Conservation (phyloP, 139 green algal species). For the Ettlia oleoabundans region DNA sequence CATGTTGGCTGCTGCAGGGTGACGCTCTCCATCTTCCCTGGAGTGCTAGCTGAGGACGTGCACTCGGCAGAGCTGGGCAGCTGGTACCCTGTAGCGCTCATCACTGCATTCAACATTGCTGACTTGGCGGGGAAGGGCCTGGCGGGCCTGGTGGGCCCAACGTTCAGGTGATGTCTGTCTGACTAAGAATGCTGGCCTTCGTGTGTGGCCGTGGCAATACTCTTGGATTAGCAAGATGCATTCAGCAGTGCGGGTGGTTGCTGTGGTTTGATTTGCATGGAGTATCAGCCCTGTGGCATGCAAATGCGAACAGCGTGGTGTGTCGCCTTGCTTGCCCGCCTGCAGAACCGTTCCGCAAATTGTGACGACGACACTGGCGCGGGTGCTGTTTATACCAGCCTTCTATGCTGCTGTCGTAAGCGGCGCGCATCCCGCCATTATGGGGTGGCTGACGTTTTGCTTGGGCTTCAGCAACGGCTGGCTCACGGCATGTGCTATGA, state of each 20-base stretch:
- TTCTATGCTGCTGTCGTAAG: constrained; percentile 47
- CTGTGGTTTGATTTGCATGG: too few species aligned
- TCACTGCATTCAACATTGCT: constrained; percentile 77
- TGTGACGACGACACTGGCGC: neutral
- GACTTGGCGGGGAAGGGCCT: constrained; percentile 76
- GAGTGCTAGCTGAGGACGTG: constrained; percentile 87
- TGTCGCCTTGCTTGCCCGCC: neutral
- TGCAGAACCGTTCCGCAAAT: neutral
- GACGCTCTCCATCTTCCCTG: constrained; percentile 92
- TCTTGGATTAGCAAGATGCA: too few species aligned
- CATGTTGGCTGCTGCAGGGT: neutral
- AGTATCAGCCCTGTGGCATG: too few species aligned
- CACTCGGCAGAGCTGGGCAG: constrained; percentile 63
- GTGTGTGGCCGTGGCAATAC: too few species aligned
- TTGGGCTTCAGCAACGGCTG: constrained; percentile 74
- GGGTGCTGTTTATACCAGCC: constrained; percentile 64
- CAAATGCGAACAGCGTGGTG: too few species aligned
- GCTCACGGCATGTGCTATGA: constrained; percentile 65
- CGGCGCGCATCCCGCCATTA: constrained; percentile 11
- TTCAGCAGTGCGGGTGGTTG: too few species aligned
- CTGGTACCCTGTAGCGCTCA: constrained; percentile 90
- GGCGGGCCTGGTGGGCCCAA: constrained; percentile 23
- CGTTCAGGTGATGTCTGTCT: too few species aligned
- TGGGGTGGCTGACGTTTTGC: constrained; percentile 43
- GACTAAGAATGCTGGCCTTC: too few species aligned